These are phyloP conservation scores for Elongisporangium senticosum DNA, from an alignment of 352 stramenopile species.

Conservation along the genomic window DNA sequence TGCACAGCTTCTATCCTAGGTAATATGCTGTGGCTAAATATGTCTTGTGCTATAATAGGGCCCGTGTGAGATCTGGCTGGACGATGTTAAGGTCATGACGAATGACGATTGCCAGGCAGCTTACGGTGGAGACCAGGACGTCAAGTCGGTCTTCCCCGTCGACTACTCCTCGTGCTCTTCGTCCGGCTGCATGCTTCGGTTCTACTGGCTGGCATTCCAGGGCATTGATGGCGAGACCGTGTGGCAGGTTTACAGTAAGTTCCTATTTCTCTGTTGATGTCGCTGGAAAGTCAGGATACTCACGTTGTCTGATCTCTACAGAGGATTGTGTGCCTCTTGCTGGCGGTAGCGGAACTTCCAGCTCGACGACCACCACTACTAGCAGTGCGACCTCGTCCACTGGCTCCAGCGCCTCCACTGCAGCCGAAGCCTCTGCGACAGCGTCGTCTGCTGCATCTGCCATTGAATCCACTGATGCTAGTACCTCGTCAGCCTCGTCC, in stretches of 20 bases:
- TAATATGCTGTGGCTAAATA: background rate
- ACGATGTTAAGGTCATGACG: constrained; percentile 24
- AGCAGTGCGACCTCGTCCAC: constrained; percentile 6
- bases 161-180: constrained; percentile 32
- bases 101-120: constrained; percentile 26
- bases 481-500: constrained; percentile 3
- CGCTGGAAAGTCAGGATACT: background rate
- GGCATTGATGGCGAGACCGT: constrained; percentile 17
- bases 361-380: constrained; percentile 9
- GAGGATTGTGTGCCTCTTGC: constrained; percentile 27
- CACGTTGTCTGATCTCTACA: background rate
- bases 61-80: constrained; percentile 29
- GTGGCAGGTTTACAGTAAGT: constrained; percentile 32
- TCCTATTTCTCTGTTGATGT: background rate
- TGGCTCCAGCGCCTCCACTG: constrained; percentile 1
- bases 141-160: constrained; percentile 24
- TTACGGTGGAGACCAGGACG: constrained; percentile 20
- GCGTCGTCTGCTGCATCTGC: background rate
- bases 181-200: constrained; percentile 26
- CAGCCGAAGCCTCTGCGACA: background rate
- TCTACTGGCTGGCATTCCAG: constrained; percentile 35
- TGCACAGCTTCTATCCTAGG: background rate
- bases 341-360: constrained; percentile 10
- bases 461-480: constrained; percentile 2
- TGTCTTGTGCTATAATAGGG: constrained; percentile 1